Conservation (phyloP, 2,329 filamentous ascomycete genomes). For the Colletotrichum eleusines region DNA sequence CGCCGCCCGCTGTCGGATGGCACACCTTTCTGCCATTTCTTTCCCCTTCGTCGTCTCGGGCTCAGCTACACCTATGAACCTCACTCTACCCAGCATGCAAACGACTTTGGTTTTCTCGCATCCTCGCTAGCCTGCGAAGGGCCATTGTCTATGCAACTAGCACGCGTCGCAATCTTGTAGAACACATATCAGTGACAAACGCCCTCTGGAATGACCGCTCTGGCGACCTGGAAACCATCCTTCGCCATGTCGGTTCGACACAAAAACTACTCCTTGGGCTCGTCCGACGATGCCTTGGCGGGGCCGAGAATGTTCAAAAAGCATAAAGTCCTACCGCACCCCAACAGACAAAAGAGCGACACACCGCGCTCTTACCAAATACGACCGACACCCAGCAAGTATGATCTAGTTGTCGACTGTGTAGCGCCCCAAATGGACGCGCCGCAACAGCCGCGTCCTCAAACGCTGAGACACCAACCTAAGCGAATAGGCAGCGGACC, state of each 20-base stretch:
- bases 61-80: slow-evolving; percentile 24
- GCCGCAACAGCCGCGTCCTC: slow-evolving; percentile 54
- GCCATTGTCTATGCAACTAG: slow-evolving; percentile 28
- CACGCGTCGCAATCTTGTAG: slow-evolving; percentile 12
- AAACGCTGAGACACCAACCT: slow-evolving; percentile 57
- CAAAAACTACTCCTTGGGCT: slow-evolving; percentile 47
- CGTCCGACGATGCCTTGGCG: slow-evolving; percentile 46
- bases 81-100: slow-evolving; percentile 41
- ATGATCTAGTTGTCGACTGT: slow-evolving; percentile 42
- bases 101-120: slow-evolving; percentile 14
- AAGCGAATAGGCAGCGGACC: slow-evolving; percentile 59
- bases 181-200: slow-evolving; percentile 3
- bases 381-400: slow-evolving; percentile 41
- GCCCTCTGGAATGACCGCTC: slow-evolving; percentile 44
- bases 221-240: slow-evolving; percentile 44
- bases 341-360: slow-evolving; percentile 43
- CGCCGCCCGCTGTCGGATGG: background rate
- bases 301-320: slow-evolving; percentile 58
- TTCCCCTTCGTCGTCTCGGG: slow-evolving; percentile 1
- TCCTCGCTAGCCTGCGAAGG: slow-evolving; percentile 38
- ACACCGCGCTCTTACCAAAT: slow-evolving; percentile 31
- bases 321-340: slow-evolving; percentile 59
- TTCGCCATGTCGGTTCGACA: slow-evolving; percentile 51
- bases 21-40: background rate
- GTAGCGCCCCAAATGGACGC: slow-evolving; percentile 42